Evolutionary conservation across 495 filamentous ascomycete species (phyloP).

Genomic region (Lasiosphaeria miniovina): DNA sequence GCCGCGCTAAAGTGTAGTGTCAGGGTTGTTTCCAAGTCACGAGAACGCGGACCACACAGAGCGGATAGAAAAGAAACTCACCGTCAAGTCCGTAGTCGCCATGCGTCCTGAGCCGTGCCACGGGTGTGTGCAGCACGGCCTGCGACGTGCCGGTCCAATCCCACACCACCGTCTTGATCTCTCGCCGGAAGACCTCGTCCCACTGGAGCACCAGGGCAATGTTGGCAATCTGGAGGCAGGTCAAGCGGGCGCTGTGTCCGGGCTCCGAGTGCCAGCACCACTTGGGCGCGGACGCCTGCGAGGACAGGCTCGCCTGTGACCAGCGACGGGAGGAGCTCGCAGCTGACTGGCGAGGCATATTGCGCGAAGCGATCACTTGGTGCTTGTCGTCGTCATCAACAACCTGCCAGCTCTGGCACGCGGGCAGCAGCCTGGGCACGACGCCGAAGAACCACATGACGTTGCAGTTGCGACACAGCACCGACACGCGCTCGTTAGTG

Average conservation of each 20-base stretch:
- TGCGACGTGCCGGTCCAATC: constrained; percentile 6
- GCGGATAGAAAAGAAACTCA: neutral
- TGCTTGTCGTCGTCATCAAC: constrained; percentile 5
- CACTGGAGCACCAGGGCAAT: constrained; percentile 7
- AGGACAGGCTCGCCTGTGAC: neutral
- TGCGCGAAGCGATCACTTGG: neutral
- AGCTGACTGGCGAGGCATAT: neutral
- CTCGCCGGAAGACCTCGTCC: constrained; percentile 9
- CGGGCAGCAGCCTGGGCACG: constrained; percentile 4
- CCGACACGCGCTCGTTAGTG: neutral
- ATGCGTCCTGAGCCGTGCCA: neutral
- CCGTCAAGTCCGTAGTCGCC: neutral
- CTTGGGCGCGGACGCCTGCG: neutral
- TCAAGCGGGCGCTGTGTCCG: neutral
- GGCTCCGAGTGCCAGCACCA: constrained; percentile 3
- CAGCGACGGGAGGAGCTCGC: neutral
- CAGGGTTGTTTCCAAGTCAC: neutral
- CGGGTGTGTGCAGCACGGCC: neutral
- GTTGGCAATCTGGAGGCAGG: constrained; percentile 11
- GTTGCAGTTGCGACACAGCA: constrained; percentile 6
- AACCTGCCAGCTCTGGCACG: constrained; percentile 7
- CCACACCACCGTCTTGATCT: constrained; percentile 13
- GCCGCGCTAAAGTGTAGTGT: neutral
- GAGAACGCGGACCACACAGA: neutral
- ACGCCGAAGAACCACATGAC: constrained; percentile 13